phyloP scores from a whole-genome alignment of 108 stramenopile genomes.

The Fragilariopsis cylindrus region DNA sequence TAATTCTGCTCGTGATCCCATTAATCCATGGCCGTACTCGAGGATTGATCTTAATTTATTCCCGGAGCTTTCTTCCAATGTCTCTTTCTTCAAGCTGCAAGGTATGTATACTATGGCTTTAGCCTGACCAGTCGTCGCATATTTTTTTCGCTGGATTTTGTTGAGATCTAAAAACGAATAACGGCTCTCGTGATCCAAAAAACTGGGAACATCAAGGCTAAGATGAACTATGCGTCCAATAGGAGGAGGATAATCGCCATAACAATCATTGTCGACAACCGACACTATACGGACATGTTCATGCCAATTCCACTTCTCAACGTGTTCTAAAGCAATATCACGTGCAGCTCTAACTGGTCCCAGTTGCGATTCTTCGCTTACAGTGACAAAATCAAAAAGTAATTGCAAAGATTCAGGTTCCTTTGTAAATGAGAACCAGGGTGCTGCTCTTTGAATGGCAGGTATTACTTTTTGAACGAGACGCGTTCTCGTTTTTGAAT shows the following conservation, averaged over 20 bases:
- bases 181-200: conserved; percentile 42
- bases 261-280: conserved; percentile 23
- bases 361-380: conserved; percentile 50
- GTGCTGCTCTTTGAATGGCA: conserved; percentile 44
- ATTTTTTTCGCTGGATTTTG: conserved; percentile 4
- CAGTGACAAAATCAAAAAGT: conserved; percentile 63
- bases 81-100: conserved; percentile 45
- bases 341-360: conserved; percentile 41
- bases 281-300: conserved; percentile 30
- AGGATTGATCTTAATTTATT: conserved; percentile 52
- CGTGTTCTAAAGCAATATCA: conserved; percentile 36
- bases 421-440: conserved; percentile 33
- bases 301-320: conserved; percentile 19
- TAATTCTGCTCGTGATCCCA: conserved; percentile 53
- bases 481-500: conserved; percentile 22
- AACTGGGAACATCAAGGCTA: conserved; percentile 65
- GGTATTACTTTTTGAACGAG: conserved; percentile 42
- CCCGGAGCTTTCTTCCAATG: conserved; percentile 9
- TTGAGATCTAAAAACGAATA: conserved; percentile 35
- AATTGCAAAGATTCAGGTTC: conserved; percentile 42
- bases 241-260: conserved; percentile 1
- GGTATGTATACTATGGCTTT: conserved; percentile 73
- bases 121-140: conserved; percentile 34
- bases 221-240: conserved; percentile 62
- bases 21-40: conserved; percentile 82